Percentiles rank a stretch among this genome's conserved stretches.
These are phyloP conservation scores for Oxyria digyna DNA, from an alignment of 148 eudicot species.

Conservation along the genomic window DNA sequence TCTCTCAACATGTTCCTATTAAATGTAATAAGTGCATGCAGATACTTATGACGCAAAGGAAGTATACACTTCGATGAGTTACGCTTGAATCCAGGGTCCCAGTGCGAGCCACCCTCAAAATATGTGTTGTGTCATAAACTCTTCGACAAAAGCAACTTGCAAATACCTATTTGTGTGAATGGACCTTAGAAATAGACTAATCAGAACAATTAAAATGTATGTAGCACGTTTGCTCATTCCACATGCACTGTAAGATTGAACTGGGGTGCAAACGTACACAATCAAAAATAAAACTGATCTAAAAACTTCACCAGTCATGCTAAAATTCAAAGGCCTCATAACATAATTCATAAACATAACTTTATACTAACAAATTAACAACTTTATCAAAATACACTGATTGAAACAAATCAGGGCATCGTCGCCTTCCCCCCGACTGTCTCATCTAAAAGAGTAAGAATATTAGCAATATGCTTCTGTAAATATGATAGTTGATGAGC, in stretches of 20 bases:
- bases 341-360: no score
- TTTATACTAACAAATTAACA: neutral
- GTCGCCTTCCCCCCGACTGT: slow-evolving; percentile 70
- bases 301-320: neutral
- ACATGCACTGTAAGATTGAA: neutral
- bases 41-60: no score
- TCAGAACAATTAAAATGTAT: neutral
- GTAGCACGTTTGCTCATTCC: neutral
- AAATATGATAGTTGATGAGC: slow-evolving; percentile 90
- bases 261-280: neutral
- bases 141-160: no score
- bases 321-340: slow-evolving; percentile 1
- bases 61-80: no score
- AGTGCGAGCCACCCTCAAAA: no score
- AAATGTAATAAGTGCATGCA: no score
- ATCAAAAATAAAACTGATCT: no score
- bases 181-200: neutral
- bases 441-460: slow-evolving; percentile 80
- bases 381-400: neutral
- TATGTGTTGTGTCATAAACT: no score
- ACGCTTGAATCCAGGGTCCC: no score
- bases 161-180: no score
- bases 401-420: slow-evolving; percentile 47
- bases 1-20: no score
- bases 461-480: slow-evolving; percentile 84